Conservation (phyloP, 441 rosid genomes). For the Gossypium trilobum region DNA sequence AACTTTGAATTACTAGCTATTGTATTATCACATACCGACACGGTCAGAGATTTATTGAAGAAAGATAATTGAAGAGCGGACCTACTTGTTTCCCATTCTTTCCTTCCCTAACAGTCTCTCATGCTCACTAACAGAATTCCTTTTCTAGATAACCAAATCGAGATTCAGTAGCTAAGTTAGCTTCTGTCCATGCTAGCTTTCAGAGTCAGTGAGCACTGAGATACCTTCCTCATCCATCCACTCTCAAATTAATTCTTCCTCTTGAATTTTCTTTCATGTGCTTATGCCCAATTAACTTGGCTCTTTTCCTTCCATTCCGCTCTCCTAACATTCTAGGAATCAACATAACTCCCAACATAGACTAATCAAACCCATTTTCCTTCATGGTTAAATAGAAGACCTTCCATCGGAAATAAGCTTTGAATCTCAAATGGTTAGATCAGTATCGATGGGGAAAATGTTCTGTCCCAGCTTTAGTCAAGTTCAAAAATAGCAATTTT, state of each 20-base stretch:
- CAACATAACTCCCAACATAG: neutral
- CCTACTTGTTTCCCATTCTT: neutral
- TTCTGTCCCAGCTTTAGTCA: neutral
- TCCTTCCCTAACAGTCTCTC: neutral
- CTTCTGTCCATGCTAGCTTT: neutral
- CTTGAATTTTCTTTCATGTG: neutral
- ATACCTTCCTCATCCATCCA: neutral
- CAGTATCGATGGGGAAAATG: neutral
- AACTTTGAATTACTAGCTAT: neutral
- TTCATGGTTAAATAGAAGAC: neutral
- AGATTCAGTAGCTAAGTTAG: neutral
- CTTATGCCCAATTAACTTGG: neutral
- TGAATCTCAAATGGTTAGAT: neutral
- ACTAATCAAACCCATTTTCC: conserved; percentile 11
- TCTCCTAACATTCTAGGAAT: conserved; percentile 1
- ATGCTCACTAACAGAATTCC: neutral
- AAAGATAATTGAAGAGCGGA: neutral
- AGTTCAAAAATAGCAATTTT: neutral
- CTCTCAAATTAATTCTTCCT: neutral
- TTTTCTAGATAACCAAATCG: neutral
- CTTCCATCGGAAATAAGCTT: neutral
- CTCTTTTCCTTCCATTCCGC: neutral
- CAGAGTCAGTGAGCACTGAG: neutral
- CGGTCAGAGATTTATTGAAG: neutral
- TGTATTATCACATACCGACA: neutral